Percentiles rank a stretch among this genome's conserved stretches.
Conservation (phyloP, 2,329 filamentous ascomycete genomes). For the Beauveria sp. region DNA sequence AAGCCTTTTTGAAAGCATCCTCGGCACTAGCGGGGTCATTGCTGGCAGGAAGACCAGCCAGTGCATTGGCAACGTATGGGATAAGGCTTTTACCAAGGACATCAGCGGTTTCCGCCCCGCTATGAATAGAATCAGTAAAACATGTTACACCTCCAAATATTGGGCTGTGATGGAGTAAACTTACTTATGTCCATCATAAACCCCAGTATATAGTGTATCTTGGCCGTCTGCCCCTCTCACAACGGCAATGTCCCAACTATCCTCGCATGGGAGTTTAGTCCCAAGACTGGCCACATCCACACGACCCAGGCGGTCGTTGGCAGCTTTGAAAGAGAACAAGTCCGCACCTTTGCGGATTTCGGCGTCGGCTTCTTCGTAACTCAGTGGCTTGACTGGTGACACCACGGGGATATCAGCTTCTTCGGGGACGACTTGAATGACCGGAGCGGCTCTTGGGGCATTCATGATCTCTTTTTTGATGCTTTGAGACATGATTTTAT, state of each 20-base stretch:
- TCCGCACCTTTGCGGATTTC: neutral
- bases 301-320: neutral
- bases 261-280: neutral
- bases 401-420: neutral
- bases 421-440: neutral
- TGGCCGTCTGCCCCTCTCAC: neutral
- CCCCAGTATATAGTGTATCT: neutral
- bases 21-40: neutral
- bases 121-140: neutral
- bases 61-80: neutral
- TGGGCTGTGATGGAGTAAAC: neutral
- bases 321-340: neutral
- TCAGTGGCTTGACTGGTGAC: neutral
- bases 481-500: neutral
- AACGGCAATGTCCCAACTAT: neutral
- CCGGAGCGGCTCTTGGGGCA: neutral
- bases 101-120: neutral
- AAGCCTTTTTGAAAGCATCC: neutral
- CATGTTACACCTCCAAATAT: no score
- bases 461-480: neutral
- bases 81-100: neutral
- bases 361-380: conserved; percentile 1
- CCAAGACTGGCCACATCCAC: conserved; percentile 4
- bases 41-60: neutral
- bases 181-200: conserved; percentile 7